Evolutionary conservation across 1,284 basidiomycete species (phyloP).

Genomic region (Ustilago vetiveriae): DNA sequence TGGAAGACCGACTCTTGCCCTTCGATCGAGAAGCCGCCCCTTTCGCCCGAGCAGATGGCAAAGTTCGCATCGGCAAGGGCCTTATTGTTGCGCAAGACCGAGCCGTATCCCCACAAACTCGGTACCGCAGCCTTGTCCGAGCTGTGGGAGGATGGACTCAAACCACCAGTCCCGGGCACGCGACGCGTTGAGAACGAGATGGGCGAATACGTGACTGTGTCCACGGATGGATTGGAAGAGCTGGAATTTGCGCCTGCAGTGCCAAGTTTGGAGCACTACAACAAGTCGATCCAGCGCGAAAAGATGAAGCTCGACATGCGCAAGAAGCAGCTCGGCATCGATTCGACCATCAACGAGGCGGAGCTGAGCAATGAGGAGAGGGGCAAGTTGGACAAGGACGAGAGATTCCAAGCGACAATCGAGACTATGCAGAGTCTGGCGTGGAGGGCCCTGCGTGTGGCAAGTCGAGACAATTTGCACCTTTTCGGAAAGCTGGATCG

Average conservation of each 20-base stretch:
- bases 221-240: conserved; percentile 61
- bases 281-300: conserved; percentile 45
- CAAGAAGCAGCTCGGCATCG: conserved; percentile 46
- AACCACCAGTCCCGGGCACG: conserved; percentile 33
- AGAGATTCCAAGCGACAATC: conserved; percentile 24
- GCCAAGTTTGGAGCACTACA: conserved; percentile 52
- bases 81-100: conserved; percentile 24
- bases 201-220: conserved; percentile 48
- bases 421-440: conserved; percentile 53
- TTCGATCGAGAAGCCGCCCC: conserved; percentile 54
- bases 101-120: conserved; percentile 45
- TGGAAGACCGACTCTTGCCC: conserved; percentile 64
- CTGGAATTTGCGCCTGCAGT: conserved; percentile 52
- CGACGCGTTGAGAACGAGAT: conserved; percentile 51
- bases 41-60: conserved; percentile 39
- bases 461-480: conserved; percentile 41
- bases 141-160: conserved; percentile 62
- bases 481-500: conserved; percentile 43
- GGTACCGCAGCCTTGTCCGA: conserved; percentile 62
- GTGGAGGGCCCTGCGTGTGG: conserved; percentile 57
- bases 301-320: conserved; percentile 53
- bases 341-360: conserved; percentile 8
- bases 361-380: conserved; percentile 35
- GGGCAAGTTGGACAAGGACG: conserved; percentile 33
- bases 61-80: conserved; percentile 35